phyloP scores from a whole-genome alignment of 495 filamentous ascomycete species.

The Penicillium mononematosum region DNA sequence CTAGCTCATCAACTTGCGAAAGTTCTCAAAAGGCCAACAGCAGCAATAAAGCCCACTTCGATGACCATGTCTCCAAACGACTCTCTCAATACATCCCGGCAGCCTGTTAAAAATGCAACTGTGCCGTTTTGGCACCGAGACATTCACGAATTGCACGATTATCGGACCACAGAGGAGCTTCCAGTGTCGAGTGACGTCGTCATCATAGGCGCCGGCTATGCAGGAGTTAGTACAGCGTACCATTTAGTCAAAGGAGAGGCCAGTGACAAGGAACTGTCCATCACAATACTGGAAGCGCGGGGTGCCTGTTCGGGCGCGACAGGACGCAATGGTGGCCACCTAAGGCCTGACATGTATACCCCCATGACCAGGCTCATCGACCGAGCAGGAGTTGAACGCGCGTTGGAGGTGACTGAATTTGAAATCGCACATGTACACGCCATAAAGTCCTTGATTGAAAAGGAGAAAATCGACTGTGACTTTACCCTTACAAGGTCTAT shows the following conservation, averaged over 20 bases:
- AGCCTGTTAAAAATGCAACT: neutral
- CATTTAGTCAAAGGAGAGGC: conserved; percentile 46
- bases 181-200: conserved; percentile 57
- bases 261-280: conserved; percentile 12
- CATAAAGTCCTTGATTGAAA: conserved; percentile 32
- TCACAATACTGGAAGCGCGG: conserved; percentile 41
- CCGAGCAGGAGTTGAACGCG: conserved; percentile 15
- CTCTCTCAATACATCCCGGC: neutral
- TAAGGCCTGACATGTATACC: conserved; percentile 34
- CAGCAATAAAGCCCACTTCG: neutral
- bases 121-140: conserved; percentile 58
- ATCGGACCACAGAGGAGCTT: conserved; percentile 47
- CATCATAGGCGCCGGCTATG: conserved; percentile 70
- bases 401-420: conserved; percentile 29
- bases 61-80: neutral
- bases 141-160: conserved; percentile 52
- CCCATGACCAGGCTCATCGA: conserved; percentile 26
- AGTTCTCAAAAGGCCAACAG: neutral
- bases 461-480: conserved; percentile 43
- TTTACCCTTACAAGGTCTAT: conserved; percentile 37
- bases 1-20: neutral
- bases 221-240: conserved; percentile 61
- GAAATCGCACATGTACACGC: conserved; percentile 32
- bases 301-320: conserved; percentile 42
- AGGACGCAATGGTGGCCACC: conserved; percentile 41